These are phyloP conservation scores for Gelatoporia subvermispora DNA, from an alignment of 768 basidiomycete genomes.

Conservation along the genomic window DNA sequence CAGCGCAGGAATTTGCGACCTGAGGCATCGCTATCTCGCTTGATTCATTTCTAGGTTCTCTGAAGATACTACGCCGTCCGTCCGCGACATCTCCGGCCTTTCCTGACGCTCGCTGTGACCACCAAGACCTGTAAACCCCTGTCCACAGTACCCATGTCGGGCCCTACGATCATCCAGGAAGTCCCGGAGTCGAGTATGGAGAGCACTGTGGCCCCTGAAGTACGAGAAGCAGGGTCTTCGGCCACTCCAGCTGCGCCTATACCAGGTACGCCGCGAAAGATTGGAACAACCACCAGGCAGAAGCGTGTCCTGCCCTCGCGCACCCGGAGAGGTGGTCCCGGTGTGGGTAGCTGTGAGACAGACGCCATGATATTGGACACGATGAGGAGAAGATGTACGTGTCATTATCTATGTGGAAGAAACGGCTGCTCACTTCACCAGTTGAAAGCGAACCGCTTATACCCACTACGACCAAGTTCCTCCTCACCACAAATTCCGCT, in stretches of 20 bases:
- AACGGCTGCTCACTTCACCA: slow-evolving; percentile 24
- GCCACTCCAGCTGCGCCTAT: not conserved
- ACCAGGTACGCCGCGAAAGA: slow-evolving; percentile 5
- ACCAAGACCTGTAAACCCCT: too few relatives aligned
- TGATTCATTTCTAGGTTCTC: too few relatives aligned
- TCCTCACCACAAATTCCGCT: slow-evolving; percentile 68
- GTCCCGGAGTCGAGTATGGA: not conserved
- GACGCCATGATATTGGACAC: slow-evolving; percentile 84
- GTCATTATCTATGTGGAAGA: not conserved
- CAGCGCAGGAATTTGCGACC: too few relatives aligned
- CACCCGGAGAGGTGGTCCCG: slow-evolving; percentile 74
- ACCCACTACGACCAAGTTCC: slow-evolving; percentile 57
- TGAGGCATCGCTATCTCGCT: too few relatives aligned
- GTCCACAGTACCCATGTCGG: too few relatives aligned
- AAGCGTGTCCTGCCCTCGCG: slow-evolving; percentile 82
- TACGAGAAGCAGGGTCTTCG: not conserved
- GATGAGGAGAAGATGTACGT: slow-evolving; percentile 70
- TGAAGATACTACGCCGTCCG: too few relatives aligned
- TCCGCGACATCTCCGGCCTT: too few relatives aligned
- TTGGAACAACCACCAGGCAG: slow-evolving; percentile 39
- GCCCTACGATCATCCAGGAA: too few relatives aligned
- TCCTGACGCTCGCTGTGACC: too few relatives aligned
- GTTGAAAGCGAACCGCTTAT: slow-evolving; percentile 72
- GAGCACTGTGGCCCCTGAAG: not conserved
- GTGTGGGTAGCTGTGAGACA: slow-evolving; percentile 72